A percentile compares a stretch with the other conserved stretches of the same genome.
Conservation (phyloP, 2,329 filamentous ascomycete species). For the Fusarium metavorans region DNA sequence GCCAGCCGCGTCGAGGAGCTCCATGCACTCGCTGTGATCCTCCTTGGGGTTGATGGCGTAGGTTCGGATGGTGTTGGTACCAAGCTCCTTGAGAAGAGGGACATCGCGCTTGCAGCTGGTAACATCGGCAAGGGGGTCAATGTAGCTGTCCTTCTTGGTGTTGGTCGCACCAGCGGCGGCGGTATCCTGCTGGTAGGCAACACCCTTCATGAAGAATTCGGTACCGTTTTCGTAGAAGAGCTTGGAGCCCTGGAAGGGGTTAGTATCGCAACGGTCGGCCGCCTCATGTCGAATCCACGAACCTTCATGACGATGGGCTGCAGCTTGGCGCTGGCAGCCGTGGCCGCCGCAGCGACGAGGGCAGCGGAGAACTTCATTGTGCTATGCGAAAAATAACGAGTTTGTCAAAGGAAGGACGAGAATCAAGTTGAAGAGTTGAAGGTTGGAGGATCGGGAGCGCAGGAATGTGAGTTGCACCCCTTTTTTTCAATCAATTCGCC, state of each 20-base stretch:
- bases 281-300: conserved; percentile 27
- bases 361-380: conserved; percentile 53
- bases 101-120: conserved; percentile 85
- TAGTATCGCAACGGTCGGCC: background rate
- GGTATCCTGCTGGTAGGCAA: conserved; percentile 92
- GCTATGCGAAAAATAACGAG: conserved; percentile 29
- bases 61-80: conserved; percentile 93
- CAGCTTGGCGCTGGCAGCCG: conserved; percentile 56
- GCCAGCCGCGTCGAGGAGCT: conserved; percentile 80
- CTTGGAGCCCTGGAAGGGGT: conserved; percentile 72
- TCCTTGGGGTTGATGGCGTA: conserved; percentile 88
- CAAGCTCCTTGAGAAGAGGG: conserved; percentile 80
- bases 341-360: conserved; percentile 56
- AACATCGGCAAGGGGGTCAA: conserved; percentile 83
- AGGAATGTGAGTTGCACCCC: conserved; percentile 28
- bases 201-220: conserved; percentile 84
- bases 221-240: conserved; percentile 87
- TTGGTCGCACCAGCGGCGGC: conserved; percentile 65
- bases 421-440: conserved; percentile 23
- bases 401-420: conserved; percentile 33
- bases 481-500: background rate
- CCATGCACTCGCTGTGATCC: conserved; percentile 89
- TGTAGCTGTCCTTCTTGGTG: conserved; percentile 68
- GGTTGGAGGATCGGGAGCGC: background rate
- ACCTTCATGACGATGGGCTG: conserved; percentile 79